A percentile compares a stretch with the other conserved stretches of the same genome.
These are phyloP conservation scores for Fusarium succisae DNA, from an alignment of 2,329 filamentous ascomycete genomes.

Conservation along the genomic window DNA sequence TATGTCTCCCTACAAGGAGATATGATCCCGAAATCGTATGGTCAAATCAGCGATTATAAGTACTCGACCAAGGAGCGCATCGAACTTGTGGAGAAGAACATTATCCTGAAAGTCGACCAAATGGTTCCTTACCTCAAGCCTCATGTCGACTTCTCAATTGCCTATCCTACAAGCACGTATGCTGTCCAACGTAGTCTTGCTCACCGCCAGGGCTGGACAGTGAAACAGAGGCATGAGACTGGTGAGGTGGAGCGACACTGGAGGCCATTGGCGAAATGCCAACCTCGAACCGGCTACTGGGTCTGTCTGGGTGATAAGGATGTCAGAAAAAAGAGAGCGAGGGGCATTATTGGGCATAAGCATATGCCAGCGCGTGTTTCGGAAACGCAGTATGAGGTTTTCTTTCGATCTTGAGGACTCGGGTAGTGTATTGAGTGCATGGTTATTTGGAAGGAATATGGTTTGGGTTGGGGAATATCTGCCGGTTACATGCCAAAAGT, in stretches of 20 bases:
- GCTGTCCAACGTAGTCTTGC: constrained; percentile 22
- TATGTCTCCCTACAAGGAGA: constrained; percentile 31
- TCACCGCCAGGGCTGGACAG: neutral
- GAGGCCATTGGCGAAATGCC: constrained; percentile 20
- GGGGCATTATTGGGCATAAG: neutral
- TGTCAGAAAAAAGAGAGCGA: neutral
- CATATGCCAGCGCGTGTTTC: neutral
- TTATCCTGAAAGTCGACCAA: constrained; percentile 21
- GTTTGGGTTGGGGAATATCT: neutral
- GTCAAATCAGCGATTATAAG: neutral
- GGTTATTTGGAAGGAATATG: neutral
- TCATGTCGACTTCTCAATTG: constrained; percentile 34
- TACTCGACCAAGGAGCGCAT: neutral
- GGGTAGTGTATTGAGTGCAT: neutral
- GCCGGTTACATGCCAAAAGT: neutral
- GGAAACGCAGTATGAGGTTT: neutral
- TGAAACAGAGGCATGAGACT: constrained; percentile 25
- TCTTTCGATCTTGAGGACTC: neutral
- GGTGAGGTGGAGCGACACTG: constrained; percentile 35
- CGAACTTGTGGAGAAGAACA: neutral
- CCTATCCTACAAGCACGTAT: constrained; percentile 38
- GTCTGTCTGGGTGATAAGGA: constrained; percentile 39
- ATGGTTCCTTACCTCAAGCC: constrained; percentile 31
- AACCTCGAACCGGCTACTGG: constrained; percentile 40
- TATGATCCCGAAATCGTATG: neutral